These are phyloP conservation scores for Parietaria judaica DNA, from an alignment of 306 rosid genomes.

Conservation along the genomic window DNA sequence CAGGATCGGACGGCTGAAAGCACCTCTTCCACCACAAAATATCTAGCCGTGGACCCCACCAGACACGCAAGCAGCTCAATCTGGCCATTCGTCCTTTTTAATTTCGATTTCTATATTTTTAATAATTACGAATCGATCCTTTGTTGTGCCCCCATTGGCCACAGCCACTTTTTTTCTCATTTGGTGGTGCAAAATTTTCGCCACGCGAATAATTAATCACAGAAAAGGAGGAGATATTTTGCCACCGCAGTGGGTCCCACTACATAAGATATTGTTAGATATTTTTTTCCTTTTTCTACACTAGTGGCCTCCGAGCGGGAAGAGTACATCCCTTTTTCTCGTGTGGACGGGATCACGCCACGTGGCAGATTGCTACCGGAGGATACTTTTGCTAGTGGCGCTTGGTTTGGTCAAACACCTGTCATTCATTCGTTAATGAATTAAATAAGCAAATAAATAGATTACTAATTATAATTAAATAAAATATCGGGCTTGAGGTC, in stretches of 20 bases:
- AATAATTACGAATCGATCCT: conserved; percentile 9
- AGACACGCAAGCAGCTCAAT: conserved; percentile 51
- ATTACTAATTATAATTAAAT: neutral
- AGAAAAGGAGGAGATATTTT: neutral
- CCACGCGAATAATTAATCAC: neutral
- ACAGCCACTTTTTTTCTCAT: neutral
- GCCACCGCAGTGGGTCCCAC: conserved; percentile 6
- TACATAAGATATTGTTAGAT: neutral
- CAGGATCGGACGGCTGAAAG: conserved; percentile 34
- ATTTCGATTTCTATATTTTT: neutral
- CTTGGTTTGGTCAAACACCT: conserved; percentile 17
- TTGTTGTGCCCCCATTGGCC: conserved; percentile 31
- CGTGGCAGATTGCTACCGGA: conserved; percentile 13
- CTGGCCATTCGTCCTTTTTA: conserved; percentile 21
- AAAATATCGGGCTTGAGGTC: too few relatives aligned
- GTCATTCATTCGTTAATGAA: too few relatives aligned
- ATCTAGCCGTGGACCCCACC: conserved; percentile 35
- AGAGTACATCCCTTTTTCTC: neutral
- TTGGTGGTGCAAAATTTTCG: conserved; percentile 40
- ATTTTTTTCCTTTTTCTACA: neutral
- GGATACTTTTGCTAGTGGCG: conserved; percentile 28
- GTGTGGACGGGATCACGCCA: conserved; percentile 11
- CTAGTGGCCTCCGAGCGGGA: neutral
- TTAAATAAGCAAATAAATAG: conserved; percentile 4
- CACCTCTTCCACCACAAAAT: conserved; percentile 33